Evolutionary conservation across 768 basidiomycete genomes (phyloP).

Genomic region (Mycena vitilis): DNA sequence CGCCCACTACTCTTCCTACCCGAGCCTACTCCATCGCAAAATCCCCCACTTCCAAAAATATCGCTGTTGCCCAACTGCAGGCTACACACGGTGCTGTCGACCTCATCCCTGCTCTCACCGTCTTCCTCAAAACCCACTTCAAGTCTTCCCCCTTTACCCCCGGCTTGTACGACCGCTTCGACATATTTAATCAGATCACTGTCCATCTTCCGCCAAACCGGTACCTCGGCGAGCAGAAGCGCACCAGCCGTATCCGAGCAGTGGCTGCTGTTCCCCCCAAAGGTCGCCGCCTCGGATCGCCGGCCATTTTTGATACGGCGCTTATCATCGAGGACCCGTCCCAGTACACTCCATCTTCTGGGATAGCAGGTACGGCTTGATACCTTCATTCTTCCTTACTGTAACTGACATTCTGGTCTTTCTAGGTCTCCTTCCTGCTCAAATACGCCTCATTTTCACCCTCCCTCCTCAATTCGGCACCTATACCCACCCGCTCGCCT

Average conservation of each 20-base stretch:
- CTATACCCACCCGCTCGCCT: slow-evolving; percentile 36
- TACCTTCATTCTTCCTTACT: not conserved
- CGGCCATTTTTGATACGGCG: slow-evolving; percentile 28
- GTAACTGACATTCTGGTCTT: not conserved
- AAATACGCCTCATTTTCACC: slow-evolving; percentile 34
- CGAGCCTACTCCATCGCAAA: slow-evolving; percentile 5
- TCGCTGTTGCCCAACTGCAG: not conserved
- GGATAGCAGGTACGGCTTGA: not conserved
- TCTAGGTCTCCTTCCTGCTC: slow-evolving; percentile 40
- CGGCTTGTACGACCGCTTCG: slow-evolving; percentile 11
- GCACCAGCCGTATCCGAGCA: slow-evolving; percentile 4
- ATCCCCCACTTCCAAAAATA: not conserved
- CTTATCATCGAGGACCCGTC: slow-evolving; percentile 15
- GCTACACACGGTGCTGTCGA: not conserved
- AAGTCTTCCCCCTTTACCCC: not conserved
- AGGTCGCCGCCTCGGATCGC: slow-evolving; percentile 25
- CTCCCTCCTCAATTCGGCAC: slow-evolving; percentile 31
- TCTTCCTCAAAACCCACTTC: not conserved
- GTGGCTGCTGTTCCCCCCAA: not conserved
- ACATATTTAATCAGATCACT: slow-evolving; percentile 14
- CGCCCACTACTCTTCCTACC: not conserved
- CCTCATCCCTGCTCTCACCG: slow-evolving; percentile 18
- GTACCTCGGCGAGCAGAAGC: not conserved
- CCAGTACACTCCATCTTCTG: slow-evolving; percentile 8
- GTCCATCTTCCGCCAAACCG: slow-evolving; percentile 2